Percentiles rank a stretch among this genome's conserved stretches.
These are phyloP conservation scores for Coemansia sp. DNA, from an alignment of 371 early-diverging fungal species.

Conservation along the genomic window DNA sequence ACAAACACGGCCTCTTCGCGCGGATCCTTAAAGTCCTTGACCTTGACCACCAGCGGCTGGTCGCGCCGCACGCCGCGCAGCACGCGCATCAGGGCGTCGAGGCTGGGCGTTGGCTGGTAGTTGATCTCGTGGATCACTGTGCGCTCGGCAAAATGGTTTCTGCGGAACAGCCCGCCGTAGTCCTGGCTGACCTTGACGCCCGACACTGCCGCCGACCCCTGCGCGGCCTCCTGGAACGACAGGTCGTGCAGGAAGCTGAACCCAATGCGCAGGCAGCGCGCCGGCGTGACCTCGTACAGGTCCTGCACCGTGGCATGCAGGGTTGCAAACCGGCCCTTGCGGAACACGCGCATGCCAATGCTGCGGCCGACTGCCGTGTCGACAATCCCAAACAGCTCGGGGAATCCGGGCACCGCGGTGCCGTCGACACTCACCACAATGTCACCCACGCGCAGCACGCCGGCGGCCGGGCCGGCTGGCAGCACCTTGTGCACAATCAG, in stretches of 20 bases:
- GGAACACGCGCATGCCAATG: conserved; percentile 61
- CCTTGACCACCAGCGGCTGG: conserved; percentile 54
- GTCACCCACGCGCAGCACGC: conserved; percentile 79
- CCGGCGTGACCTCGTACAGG: conserved; percentile 72
- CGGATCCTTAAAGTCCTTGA: conserved; percentile 55
- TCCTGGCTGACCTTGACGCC: conserved; percentile 76
- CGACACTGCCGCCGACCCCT: conserved; percentile 55
- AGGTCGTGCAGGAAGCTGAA: conserved; percentile 80
- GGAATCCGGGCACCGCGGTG: conserved; percentile 74
- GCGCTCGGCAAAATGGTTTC: conserved; percentile 50
- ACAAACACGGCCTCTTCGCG: conserved; percentile 24
- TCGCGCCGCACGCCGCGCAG: conserved; percentile 52
- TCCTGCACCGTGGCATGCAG: conserved; percentile 64
- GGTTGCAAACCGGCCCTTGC: conserved; percentile 62
- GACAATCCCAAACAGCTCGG: conserved; percentile 58
- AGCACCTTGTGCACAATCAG: conserved; percentile 79
- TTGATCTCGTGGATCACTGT: conserved; percentile 67
- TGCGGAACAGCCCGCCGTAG: conserved; percentile 58
- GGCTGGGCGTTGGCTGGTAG: conserved; percentile 65
- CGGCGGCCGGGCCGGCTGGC: conserved; percentile 77
- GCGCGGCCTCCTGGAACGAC: conserved; percentile 60
- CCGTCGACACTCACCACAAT: conserved; percentile 76
- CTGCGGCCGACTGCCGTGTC: conserved; percentile 65
- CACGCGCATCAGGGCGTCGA: conserved; percentile 74
- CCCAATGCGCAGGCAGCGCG: conserved; percentile 72